Evolutionary conservation across 495 filamentous ascomycete species (phyloP), one percentile per base, ranked within the genome.

Genomic region (Diplogelasinospora grovesii): DNA sequence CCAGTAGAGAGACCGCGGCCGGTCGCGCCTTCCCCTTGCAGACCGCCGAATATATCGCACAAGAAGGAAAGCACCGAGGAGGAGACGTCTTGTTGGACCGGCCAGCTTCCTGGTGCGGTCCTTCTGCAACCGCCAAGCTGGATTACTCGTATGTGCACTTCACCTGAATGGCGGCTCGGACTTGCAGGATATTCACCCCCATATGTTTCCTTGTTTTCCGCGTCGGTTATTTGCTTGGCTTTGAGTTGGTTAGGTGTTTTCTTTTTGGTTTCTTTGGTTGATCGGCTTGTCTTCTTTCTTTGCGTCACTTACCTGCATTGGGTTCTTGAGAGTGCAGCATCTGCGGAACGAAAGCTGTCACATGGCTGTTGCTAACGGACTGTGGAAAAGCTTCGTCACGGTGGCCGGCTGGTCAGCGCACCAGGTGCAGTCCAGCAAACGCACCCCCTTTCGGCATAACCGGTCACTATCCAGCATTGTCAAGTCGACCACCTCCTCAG

Each of bases 321-420:
- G n/a, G n/a, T n/a, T n/a, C n/a, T n/a, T n/a, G n/a, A n/a, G n/a
- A n/a, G n/a, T n/a, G n/a, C n/a, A n/a, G n/a, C n/a, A n/a, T n/a
- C n/a, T n/a, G n/a, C n/a, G n/a, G n/a, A n/a, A n/a, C n/a, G n/a
- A n/a, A n/a, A n/a, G 21, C 22, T 23, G 29, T 52, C 48, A 49
- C 47, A 54, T 57, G 56, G 46, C 51, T 26, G 33, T 44, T 25
- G 37, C 66, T 67, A 59, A 68, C 52, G 46, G 35, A 36, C 19
- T 43, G 27, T 56, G 48, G 45, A 15, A 48, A 56, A 76, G 72
- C 44, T 65, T 74, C 48, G 61, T 73, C 45, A 59, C 69, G 43
- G 59, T 73, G 47, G 60, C 69, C 41, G 63, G 68, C 41, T 74
- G 71, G 71, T 64, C 69, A 41, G 63, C 70, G 54, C 66, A 74